Evolutionary conservation across 306 rosid species (phyloP).

Genomic region (Morella rubra): DNA sequence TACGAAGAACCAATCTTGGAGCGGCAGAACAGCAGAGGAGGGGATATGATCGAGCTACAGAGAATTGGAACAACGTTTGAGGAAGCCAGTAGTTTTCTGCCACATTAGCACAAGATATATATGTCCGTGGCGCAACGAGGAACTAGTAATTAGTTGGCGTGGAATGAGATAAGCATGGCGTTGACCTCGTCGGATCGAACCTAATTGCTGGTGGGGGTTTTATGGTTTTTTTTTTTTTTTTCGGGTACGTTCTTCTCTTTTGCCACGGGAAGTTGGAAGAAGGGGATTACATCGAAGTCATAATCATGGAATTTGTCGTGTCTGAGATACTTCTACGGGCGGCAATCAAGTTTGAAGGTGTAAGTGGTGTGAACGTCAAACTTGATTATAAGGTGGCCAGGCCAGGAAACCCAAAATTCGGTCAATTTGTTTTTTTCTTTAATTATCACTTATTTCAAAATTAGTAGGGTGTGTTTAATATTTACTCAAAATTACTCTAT

Average conservation of each 20-base stretch:
- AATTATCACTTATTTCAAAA: too few species aligned
- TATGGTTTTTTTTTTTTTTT: too few species aligned
- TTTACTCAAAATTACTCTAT: too few species aligned
- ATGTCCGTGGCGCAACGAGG: too few species aligned
- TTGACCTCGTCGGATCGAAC: neutral
- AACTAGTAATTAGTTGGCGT: neutral
- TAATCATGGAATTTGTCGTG: constrained; percentile 8
- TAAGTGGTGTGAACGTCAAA: neutral
- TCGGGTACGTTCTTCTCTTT: neutral
- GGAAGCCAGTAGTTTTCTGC: neutral
- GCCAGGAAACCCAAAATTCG: too few species aligned
- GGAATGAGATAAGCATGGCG: neutral
- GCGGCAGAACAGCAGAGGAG: neutral
- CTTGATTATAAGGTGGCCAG: too few species aligned
- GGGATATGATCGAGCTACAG: too few species aligned
- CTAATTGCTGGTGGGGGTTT: neutral
- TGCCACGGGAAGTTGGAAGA: neutral
- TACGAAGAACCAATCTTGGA: constrained; percentile 25
- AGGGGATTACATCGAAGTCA: constrained; percentile 21
- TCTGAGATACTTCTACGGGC: neutral
- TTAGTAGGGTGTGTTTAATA: too few species aligned
- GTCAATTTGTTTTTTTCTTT: too few species aligned
- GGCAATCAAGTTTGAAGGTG: too few species aligned
- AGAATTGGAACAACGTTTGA: neutral
- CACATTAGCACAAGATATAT: neutral